Conservation (phyloP, 2,329 filamentous ascomycete genomes). For the Aspergillus ibericus region DNA sequence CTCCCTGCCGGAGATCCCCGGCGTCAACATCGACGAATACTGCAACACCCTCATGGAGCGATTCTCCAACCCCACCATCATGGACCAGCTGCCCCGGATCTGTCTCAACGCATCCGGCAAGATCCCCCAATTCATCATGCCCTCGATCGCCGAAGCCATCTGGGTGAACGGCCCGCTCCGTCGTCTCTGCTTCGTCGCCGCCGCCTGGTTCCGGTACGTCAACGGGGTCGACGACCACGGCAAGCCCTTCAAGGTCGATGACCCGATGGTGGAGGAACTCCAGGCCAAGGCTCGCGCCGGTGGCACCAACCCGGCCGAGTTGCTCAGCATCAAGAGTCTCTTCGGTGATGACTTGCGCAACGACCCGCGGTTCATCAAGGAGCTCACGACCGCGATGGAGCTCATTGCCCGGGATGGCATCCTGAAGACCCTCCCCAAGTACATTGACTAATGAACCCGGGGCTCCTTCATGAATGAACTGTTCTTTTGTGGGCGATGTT, state of each 20-base stretch:
- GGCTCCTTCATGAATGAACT: no score
- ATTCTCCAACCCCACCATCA: conserved; percentile 58
- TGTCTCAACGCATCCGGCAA: conserved; percentile 56
- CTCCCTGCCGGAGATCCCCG: conserved; percentile 51
- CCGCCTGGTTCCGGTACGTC: conserved; percentile 54
- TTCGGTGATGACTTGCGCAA: conserved; percentile 55
- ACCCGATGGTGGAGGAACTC: conserved; percentile 52
- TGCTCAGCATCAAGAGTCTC: conserved; percentile 50
- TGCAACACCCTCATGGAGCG: conserved; percentile 56
- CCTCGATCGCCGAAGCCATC: conserved; percentile 44
- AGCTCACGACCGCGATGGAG: conserved; percentile 51
- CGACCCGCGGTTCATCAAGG: conserved; percentile 50
- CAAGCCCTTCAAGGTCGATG: conserved; percentile 43
- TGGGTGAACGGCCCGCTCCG: conserved; percentile 47
- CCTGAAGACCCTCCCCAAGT: conserved; percentile 53
- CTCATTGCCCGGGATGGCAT: conserved; percentile 50
- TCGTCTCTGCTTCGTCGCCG: conserved; percentile 51
- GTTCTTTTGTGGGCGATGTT: not conserved
- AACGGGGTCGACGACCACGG: conserved; percentile 53
- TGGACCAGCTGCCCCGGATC: conserved; percentile 55
- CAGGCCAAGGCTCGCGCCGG: conserved; percentile 49
- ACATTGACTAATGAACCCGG: conserved; percentile 36
- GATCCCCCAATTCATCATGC: conserved; percentile 50
- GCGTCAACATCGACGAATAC: conserved; percentile 55
- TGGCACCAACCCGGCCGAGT: conserved; percentile 41